These are phyloP conservation scores for Dujonia santamariae DNA, from an alignment of 1,139 yeast species.

Conservation along the genomic window DNA sequence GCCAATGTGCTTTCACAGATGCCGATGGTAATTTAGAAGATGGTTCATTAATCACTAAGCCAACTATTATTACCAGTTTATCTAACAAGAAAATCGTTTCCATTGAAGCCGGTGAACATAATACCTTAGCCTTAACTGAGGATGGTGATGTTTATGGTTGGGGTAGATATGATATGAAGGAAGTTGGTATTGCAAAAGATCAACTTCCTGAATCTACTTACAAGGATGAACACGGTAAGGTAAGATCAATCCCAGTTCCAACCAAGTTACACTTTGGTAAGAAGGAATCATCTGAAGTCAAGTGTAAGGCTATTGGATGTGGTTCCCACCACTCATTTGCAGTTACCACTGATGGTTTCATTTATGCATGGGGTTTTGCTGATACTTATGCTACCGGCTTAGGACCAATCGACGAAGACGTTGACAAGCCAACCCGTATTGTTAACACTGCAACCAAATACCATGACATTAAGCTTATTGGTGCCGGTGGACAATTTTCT, in stretches of 20 bases:
- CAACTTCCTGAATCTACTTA: slow-evolving; percentile 65
- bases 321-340: slow-evolving; percentile 96
- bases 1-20: slow-evolving; percentile 85
- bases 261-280: slow-evolving; percentile 50
- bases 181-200: slow-evolving; percentile 73
- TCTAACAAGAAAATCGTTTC: slow-evolving; percentile 54
- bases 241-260: slow-evolving; percentile 86
- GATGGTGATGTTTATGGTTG: slow-evolving; percentile 76
- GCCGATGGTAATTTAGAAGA: slow-evolving; percentile 61
- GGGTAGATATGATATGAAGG: slow-evolving; percentile 94
- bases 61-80: slow-evolving; percentile 65
- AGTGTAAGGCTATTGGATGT: slow-evolving; percentile 63
- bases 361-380: slow-evolving; percentile 96
- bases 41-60: slow-evolving; percentile 76
- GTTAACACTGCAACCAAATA: slow-evolving; percentile 88
- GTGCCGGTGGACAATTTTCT: slow-evolving; percentile 96
- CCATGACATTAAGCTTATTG: slow-evolving; percentile 64
- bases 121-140: slow-evolving; percentile 69
- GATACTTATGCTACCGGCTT: slow-evolving; percentile 95
- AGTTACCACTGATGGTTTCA: slow-evolving; percentile 77
- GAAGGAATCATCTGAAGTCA: slow-evolving; percentile 22
- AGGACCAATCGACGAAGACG: slow-evolving; percentile 89
- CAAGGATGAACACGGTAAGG: slow-evolving; percentile 73
- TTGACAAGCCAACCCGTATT: slow-evolving; percentile 81
- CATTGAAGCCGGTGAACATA: slow-evolving; percentile 94